Conservation (phyloP, 2,329 filamentous ascomycete species). For the Hypoxylon sp. region DNA sequence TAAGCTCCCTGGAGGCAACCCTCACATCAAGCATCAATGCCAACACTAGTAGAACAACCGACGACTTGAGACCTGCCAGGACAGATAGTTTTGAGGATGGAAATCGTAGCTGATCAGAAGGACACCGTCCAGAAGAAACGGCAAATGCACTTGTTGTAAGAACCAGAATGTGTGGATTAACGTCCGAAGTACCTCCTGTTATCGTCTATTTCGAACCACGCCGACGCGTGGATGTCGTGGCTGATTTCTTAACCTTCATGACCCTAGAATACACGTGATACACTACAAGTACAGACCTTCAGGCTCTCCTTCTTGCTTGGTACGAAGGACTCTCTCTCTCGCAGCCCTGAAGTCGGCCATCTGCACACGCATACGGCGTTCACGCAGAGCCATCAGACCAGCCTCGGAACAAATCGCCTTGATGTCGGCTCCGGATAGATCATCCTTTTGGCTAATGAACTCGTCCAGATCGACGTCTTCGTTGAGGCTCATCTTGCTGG, state of each 20-base stretch:
- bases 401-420: constrained; percentile 99
- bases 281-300: constrained; percentile 97
- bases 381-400: constrained; percentile 91
- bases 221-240: constrained; percentile 1
- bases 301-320: constrained; percentile 98
- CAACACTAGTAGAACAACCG: not conserved
- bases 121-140: not conserved
- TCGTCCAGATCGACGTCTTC: constrained; percentile 98
- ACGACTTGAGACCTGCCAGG: not conserved
- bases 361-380: constrained; percentile 97
- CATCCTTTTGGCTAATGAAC: constrained; percentile 98
- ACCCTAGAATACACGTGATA: constrained; percentile 37
- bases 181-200: constrained; percentile 17
- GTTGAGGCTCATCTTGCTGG: constrained; percentile 97
- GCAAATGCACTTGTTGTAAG: constrained; percentile 5
- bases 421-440: constrained; percentile 96
- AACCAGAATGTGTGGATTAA: constrained; percentile 1
- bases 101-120: not conserved
- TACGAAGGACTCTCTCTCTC: constrained; percentile 94
- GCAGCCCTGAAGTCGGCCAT: constrained; percentile 98
- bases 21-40: not conserved
- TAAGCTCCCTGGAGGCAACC: constrained; percentile 3
- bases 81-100: not conserved
- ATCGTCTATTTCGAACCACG: constrained; percentile 27
- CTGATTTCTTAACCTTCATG: not conserved